Base-by-base conservation (phyloP, 1,139 yeast species). In the Citeromyces hawaiiensis region DNA sequence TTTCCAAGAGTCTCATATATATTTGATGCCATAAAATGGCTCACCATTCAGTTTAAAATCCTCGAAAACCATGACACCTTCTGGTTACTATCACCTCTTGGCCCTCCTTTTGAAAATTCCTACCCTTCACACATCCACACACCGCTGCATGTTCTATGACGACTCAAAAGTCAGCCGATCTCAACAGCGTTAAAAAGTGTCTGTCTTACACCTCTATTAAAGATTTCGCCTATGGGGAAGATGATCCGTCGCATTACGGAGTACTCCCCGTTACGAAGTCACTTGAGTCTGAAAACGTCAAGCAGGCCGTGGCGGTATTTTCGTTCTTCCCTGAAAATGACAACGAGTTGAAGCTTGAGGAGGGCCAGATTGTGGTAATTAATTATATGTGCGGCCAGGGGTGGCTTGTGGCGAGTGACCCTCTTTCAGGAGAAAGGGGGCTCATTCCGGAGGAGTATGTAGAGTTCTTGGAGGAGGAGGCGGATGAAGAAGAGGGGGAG, bases 341-440 rank as follows among this genome's bases (percentile, higher is more conserved):
- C 49, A 91, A 91, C 56, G 99, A 91, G 52, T 76, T 88, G 40
- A 76, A 72, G 11, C 62, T 91, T 35, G 59, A 58, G 7, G 94
- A 83, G 50, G 95, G 96, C 33, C 97, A 91, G 58, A 59, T 75
- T 15, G 75, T 93, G 3, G 81, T 91, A 74, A 82, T 91, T 27
- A 76, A 82, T 44, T 88, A 88, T 57, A 72, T 94, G 45, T 96
- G 91, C 56, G 97, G 97, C 16, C 96, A 91, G 56, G 99, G 99
- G 5, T 91, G 98, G 99, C 68, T 93, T 4, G 97, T 91, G 38
- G 97, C 97, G 0, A 85, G 80, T 49, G 88, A 83, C 52, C 82
- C 87, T 0, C 68, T 58, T 29, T 70, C 82, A 3, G 88, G 87
- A 1, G 83, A 79, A 48, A 83, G 94, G 23, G 99, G 99, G 2